Percentiles rank a stretch among this genome's conserved stretches.
Conservation (phyloP, 495 filamentous ascomycete species). For the Podospora sp. region DNA sequence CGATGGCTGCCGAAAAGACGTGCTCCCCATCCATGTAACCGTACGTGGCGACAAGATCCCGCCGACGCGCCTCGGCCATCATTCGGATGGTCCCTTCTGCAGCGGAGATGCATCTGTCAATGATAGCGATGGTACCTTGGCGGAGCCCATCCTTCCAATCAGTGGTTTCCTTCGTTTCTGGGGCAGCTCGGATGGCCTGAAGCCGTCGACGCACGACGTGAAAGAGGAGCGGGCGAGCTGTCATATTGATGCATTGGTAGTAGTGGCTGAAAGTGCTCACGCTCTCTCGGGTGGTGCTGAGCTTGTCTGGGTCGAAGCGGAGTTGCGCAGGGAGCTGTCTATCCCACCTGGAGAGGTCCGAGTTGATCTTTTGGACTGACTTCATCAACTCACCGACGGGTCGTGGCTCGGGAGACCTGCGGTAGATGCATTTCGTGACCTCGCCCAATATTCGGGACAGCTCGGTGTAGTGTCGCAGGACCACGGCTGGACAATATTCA, state of each 20-base stretch:
- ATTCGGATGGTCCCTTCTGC: slow-evolving; percentile 51
- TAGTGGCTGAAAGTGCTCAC: slow-evolving; percentile 54
- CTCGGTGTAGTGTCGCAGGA: slow-evolving; percentile 51
- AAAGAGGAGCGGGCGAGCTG: slow-evolving; percentile 51
- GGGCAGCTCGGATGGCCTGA: slow-evolving; percentile 25
- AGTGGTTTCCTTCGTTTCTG: slow-evolving; percentile 21
- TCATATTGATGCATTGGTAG: slow-evolving; percentile 57
- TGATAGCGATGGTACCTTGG: slow-evolving; percentile 47
- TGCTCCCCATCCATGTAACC: slow-evolving; percentile 56
- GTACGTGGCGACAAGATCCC: slow-evolving; percentile 54
- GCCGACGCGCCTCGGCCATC: slow-evolving; percentile 47
- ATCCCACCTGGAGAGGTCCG: slow-evolving; percentile 48
- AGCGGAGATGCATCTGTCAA: slow-evolving; percentile 52
- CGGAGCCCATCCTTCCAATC: slow-evolving; percentile 50
- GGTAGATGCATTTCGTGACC: slow-evolving; percentile 52
- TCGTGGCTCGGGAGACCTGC: slow-evolving; percentile 40
- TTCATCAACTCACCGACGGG: slow-evolving; percentile 48
- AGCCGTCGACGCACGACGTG: slow-evolving; percentile 52
- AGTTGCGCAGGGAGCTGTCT: slow-evolving; percentile 45
- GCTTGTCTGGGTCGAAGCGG: slow-evolving; percentile 47
- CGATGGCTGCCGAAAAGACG: slow-evolving; percentile 50
- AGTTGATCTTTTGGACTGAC: slow-evolving; percentile 50
- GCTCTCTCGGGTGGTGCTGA: slow-evolving; percentile 47
- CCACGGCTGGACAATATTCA: slow-evolving; percentile 48
- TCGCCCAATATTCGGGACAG: slow-evolving; percentile 50